Evolutionary conservation across 352 stramenopile species (phyloP), one percentile per base, ranked within the genome.

Genomic region (Phytophthora capsici): DNA sequence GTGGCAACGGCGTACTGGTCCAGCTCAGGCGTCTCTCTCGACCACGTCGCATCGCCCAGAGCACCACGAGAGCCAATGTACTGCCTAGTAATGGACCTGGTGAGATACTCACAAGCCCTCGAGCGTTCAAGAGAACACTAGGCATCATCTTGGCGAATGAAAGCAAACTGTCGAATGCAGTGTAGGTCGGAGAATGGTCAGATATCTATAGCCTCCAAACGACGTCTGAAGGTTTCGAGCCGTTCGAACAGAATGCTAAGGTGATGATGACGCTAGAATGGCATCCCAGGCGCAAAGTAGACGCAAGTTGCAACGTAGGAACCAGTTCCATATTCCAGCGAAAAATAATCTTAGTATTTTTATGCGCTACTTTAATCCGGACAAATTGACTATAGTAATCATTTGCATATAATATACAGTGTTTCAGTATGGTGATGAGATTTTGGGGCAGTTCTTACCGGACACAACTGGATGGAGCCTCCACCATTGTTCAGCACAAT

Each of bases 11-110:
- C 9, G 49, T 61, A 30, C 59, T 69, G 8, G 58, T 69, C 58
- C 65, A 73, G 8, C 28, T 61, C 13, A 64, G 34, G 41, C 54
- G 38, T 19, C 65, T 51, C 28, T 56, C 40, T 20, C 52, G 45
- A 6, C 46, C 19, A 19, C 65, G 58, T 13, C 60, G 65, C 47
- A 73, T 56, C 19, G 34, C 34, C 58, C 65, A 73, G 25, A 73
- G 25, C 12, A 73, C 23, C 20, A 66, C 40, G 5, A 73, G 23
- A 4, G 54, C 65, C 28, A 73, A n/a, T 3, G 64, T 72, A 36
- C 64, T 72, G 32, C 64, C 58, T 26, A 72, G 30, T 25, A 73
- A 57, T 20, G 65, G 53, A 34, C 58, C 58, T 37, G 65, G 65
- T 4, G 59, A 50, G 30, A 73, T 54, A 40, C 25, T 19, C 9